Conservation (phyloP, 257 asterid species). For the Primulina eburnea region DNA sequence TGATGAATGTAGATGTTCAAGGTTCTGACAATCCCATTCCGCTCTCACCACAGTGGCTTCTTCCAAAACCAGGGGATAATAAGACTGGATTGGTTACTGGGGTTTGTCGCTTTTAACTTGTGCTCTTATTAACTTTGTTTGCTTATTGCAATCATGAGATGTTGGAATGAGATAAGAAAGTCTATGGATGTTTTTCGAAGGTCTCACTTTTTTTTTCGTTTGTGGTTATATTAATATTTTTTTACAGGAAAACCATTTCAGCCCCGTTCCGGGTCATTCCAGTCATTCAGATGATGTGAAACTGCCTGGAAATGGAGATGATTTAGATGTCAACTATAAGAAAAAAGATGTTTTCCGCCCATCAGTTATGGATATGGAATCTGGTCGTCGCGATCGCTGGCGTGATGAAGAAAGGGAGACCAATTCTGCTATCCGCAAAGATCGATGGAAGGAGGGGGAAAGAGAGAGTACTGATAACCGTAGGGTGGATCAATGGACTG, state of each 20-base stretch:
- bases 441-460: constrained; percentile 93
- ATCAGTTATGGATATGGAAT: constrained; percentile 72
- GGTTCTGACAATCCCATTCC: constrained; percentile 73
- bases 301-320: constrained; percentile 54
- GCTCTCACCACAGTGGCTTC: constrained; percentile 98
- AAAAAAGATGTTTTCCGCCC: constrained; percentile 95
- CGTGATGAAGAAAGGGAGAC: constrained; percentile 97
- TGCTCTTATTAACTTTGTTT: constrained; percentile 15
- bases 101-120: constrained; percentile 46
- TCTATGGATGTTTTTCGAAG: background rate
- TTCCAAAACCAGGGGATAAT: constrained; percentile 74
- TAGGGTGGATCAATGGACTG: constrained; percentile 68
- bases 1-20: constrained; percentile 54
- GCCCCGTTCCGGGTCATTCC: constrained; percentile 37
- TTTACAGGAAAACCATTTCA: constrained; percentile 59
- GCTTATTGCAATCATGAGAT: background rate
- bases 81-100: constrained; percentile 58
- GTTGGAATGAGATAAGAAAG: background rate
- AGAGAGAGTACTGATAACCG: constrained; percentile 60
- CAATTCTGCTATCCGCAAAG: constrained; percentile 66
- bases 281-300: constrained; percentile 45
- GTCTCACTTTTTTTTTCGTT: background rate
- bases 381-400: constrained; percentile 87
- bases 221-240: constrained; percentile 3
- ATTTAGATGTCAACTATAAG: constrained; percentile 49